Base-by-base conservation (phyloP, 441 rosid species). In the Oxalis stricta region DNA sequence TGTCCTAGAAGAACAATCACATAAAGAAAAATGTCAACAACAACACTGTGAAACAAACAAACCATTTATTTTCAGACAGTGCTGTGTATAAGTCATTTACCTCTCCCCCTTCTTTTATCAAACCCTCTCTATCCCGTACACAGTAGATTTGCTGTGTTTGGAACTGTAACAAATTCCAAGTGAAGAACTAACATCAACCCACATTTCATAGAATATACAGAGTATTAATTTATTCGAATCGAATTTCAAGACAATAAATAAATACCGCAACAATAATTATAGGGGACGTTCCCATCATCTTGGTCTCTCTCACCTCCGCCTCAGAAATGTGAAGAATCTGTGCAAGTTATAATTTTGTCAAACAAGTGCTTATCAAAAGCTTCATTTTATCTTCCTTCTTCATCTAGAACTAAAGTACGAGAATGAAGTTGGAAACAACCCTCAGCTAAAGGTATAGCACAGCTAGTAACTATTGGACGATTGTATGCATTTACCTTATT, bases 251-350 rank as follows among this genome's bases (percentile, higher is more conserved):
- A 36, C 18, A 5, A 13, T 21, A 30, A 26, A 7, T 18, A 16
- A 66, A 36, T 80, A 86, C 99, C 49, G 69, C 76, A 10, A 83
- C 75, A 17, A 83, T 63, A 51, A 91, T 91, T 44, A 69, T 53
- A 0, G 96, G 99, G 5, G 79, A 68, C 31, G 59, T 71, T 63
- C 93, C 95, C 95, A 91, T 75, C 95, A 83, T 80, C 73, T 83
- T 91, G 48, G 75, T 81, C 59, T 91, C 95, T 56, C 70, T 62
- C 23, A 91, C 76, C 41, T 83, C 88, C 42, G 81, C 80, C 1
- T 83, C 95, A 33, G 95, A 91, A 53, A 83, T 54, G 61, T 83
- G 95, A 32, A 91, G 74, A 69, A 91, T 72, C 96, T 91, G 75
- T 51, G 58, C 30, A 26, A 1, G 31, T 26, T 26, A 26, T 6